Evolutionary conservation across 2,329 filamentous ascomycete species (phyloP).

Genomic region (Cladosporium oxysporum): DNA sequence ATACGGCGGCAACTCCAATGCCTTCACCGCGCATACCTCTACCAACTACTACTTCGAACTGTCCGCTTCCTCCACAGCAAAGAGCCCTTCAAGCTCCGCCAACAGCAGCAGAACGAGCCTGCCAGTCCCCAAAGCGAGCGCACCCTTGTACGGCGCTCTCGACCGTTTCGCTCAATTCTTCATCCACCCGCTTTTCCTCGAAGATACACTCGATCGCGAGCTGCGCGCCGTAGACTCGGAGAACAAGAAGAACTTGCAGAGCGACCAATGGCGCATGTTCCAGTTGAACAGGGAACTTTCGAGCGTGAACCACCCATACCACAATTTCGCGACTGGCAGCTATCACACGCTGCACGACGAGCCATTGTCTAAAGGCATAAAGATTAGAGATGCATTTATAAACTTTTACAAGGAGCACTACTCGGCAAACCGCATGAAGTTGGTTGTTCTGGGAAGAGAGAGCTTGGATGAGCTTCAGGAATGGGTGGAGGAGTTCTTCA

Average conservation of each 20-base stretch:
- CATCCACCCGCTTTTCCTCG: conserved; percentile 80
- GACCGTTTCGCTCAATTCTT: conserved; percentile 96
- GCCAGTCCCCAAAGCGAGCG: conserved; percentile 42
- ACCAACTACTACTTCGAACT: conserved; percentile 99
- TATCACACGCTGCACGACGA: conserved; percentile 81
- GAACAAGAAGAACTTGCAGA: conserved; percentile 97
- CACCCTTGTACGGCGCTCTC: conserved; percentile 77
- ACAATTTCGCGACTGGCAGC: conserved; percentile 90
- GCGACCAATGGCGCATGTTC: conserved; percentile 81
- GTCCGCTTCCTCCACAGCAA: conserved; percentile 68
- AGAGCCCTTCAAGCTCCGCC: conserved; percentile 49
- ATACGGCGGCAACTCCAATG: conserved; percentile 90
- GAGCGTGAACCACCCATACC: conserved; percentile 83
- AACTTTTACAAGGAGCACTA: conserved; percentile 88
- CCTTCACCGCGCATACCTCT: conserved; percentile 88
- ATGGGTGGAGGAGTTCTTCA: conserved; percentile 84
- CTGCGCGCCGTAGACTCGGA: conserved; percentile 89
- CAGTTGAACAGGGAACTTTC: conserved; percentile 88
- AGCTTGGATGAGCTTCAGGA: conserved; percentile 76
- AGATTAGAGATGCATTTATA: conserved; percentile 88
- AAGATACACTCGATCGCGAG: conserved; percentile 82
- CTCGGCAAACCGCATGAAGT: conserved; percentile 90
- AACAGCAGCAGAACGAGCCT: conserved; percentile 40
- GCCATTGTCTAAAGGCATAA: conserved; percentile 75
- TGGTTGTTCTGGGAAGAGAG: conserved; percentile 82